Evolutionary conservation across 805 yeast genomes (phyloP).

Genomic region (Starmera quercuum): DNA sequence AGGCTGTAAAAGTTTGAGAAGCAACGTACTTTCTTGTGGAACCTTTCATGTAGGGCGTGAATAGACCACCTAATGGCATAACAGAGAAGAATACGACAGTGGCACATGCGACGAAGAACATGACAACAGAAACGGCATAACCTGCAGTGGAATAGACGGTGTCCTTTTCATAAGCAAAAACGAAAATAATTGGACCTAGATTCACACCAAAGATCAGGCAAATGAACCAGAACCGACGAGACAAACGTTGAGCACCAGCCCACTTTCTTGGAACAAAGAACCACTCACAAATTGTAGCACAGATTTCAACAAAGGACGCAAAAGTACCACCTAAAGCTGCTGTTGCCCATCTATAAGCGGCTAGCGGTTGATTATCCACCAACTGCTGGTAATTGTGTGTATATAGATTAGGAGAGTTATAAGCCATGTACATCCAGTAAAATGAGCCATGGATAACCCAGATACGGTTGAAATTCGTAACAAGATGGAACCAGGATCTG

Average conservation of each 20-base stretch:
- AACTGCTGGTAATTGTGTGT: constrained; percentile 82
- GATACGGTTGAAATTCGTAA: constrained; percentile 95
- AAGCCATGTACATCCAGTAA: constrained; percentile 94
- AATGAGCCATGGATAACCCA: constrained; percentile 90
- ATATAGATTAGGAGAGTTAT: constrained; percentile 85
- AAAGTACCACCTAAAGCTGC: constrained; percentile 89
- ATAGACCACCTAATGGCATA: constrained; percentile 95
- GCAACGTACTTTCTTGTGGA: constrained; percentile 84
- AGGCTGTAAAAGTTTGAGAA: constrained; percentile 93
- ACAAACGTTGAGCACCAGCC: constrained; percentile 98
- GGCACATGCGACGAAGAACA: constrained; percentile 80
- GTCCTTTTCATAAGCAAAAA: constrained; percentile 73
- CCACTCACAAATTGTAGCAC: constrained; percentile 92
- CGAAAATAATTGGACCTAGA: constrained; percentile 80
- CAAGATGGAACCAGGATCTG: constrained; percentile 94
- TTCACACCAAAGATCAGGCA: constrained; percentile 58
- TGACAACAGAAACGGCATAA: constrained; percentile 71
- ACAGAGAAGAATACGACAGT: constrained; percentile 82
- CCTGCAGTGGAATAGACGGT: constrained; percentile 65
- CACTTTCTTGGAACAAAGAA: constrained; percentile 93
- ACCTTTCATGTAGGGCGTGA: constrained; percentile 86
- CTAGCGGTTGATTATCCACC: constrained; percentile 76
- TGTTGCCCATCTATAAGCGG: constrained; percentile 89
- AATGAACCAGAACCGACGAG: constrained; percentile 79
- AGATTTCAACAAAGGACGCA: constrained; percentile 72